These are phyloP conservation scores for Mycena floridula DNA, from an alignment of 768 basidiomycete species.

Conservation along the genomic window DNA sequence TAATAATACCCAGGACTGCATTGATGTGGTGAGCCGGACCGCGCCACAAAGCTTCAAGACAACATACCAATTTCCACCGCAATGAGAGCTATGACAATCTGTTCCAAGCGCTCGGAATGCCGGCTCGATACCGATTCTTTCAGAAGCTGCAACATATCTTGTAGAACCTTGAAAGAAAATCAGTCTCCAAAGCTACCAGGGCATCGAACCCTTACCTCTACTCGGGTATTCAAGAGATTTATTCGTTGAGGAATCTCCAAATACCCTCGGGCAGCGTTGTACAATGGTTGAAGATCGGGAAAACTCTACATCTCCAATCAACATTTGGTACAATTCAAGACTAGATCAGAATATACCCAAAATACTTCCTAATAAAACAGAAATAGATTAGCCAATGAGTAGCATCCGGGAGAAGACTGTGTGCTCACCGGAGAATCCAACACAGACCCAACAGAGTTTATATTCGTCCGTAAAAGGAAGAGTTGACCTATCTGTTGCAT, in stretches of 20 bases:
- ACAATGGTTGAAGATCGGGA: conserved; percentile 92
- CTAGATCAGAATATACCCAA: conserved; percentile 54
- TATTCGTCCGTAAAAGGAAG: conserved; percentile 89
- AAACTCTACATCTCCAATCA: conserved; percentile 56
- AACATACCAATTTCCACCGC: conserved; percentile 79
- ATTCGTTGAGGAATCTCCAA: conserved; percentile 93
- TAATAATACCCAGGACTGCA: conserved; percentile 81
- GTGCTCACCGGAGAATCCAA: conserved; percentile 83
- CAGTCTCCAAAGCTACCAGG: background rate
- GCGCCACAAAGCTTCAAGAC: too few relatives aligned
- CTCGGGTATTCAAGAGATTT: conserved; percentile 87
- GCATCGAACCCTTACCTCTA: conserved; percentile 67
- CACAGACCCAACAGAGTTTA: conserved; percentile 95
- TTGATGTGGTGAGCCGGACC: background rate
- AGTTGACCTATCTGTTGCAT: conserved; percentile 97
- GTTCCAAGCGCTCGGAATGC: conserved; percentile 87
- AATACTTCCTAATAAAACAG: conserved; percentile 68
- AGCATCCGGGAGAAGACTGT: background rate
- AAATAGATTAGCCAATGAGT: background rate
- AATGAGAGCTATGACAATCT: conserved; percentile 88
- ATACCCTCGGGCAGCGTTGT: conserved; percentile 90
- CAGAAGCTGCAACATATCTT: conserved; percentile 93
- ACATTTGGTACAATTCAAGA: background rate
- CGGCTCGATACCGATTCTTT: conserved; percentile 92
- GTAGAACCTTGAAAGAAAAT: conserved; percentile 58